phyloP scores from a whole-genome alignment of 2,329 filamentous ascomycete species.

The Colletotrichum neosansevieriae region DNA sequence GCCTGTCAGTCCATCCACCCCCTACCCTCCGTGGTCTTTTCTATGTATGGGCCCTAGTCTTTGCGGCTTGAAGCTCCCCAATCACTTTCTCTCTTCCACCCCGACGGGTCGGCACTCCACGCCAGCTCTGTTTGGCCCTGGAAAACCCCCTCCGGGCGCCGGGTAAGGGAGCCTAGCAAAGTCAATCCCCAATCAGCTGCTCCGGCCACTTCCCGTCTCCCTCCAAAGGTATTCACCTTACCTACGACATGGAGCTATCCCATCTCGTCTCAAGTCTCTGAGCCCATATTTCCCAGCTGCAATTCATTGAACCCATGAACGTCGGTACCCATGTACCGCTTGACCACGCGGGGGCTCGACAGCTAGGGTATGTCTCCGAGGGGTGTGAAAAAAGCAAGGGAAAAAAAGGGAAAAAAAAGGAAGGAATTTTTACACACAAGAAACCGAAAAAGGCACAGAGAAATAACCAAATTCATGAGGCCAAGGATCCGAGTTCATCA shows the following conservation, averaged over 20 bases:
- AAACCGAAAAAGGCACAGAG: background rate
- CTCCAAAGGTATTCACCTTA: constrained; percentile 34
- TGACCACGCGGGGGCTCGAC: constrained; percentile 33
- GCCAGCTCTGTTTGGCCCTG: constrained; percentile 36
- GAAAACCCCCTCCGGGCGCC: constrained; percentile 14
- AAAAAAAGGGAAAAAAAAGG: constrained; percentile 2
- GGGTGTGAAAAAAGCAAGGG: constrained; percentile 13
- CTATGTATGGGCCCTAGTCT: constrained; percentile 31
- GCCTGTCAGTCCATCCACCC: constrained; percentile 28
- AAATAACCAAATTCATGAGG: constrained; percentile 24
- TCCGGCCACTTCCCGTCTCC: constrained; percentile 34
- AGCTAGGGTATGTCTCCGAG: constrained; percentile 22
- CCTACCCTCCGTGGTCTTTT: constrained; percentile 6
- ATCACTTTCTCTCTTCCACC: constrained; percentile 39
- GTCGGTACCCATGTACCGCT: constrained; percentile 35
- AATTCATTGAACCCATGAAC: constrained; percentile 32
- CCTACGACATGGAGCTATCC: constrained; percentile 28
- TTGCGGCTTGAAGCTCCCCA: constrained; percentile 37
- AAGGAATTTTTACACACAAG: constrained; percentile 18
- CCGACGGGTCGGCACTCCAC: constrained; percentile 40
- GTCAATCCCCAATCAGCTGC: constrained; percentile 32
- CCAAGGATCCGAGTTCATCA: constrained; percentile 38
- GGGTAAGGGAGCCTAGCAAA: constrained; percentile 35
- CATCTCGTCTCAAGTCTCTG: constrained; percentile 35
- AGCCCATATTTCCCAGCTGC: constrained; percentile 35